Evolutionary conservation across 2,329 filamentous ascomycete species (phyloP).

Genomic region (Stachybotrys chartarum): DNA sequence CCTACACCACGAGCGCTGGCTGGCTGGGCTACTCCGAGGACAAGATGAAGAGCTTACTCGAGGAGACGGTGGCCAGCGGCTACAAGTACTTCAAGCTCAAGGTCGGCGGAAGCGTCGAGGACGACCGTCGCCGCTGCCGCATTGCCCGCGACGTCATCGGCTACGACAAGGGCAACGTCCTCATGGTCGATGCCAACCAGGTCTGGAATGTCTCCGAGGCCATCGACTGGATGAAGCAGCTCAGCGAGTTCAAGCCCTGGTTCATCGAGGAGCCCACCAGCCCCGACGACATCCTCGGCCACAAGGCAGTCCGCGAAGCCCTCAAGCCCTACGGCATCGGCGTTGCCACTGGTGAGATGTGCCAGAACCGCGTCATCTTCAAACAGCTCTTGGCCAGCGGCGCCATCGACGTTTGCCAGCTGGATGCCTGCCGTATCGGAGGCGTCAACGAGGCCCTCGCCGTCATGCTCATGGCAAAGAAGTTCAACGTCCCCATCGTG

Average conservation of each 20-base stretch:
- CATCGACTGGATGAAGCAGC: constrained; percentile 76
- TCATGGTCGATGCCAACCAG: constrained; percentile 94
- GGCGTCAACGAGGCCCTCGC: constrained; percentile 89
- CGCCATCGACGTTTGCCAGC: constrained; percentile 82
- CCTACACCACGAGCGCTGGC: constrained; percentile 84
- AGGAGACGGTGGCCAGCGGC: constrained; percentile 67
- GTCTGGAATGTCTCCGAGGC: constrained; percentile 88
- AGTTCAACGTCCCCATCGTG: constrained; percentile 73
- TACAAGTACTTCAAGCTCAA: constrained; percentile 90
- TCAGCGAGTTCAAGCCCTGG: constrained; percentile 80
- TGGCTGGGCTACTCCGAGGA: constrained; percentile 90
- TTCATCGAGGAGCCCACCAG: constrained; percentile 94
- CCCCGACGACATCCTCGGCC: constrained; percentile 82
- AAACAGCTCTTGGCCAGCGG: constrained; percentile 79
- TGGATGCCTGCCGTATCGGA: constrained; percentile 83
- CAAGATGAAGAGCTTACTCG: constrained; percentile 70
- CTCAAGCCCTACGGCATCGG: constrained; percentile 69
- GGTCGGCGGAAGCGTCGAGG: constrained; percentile 67
- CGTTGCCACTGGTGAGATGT: constrained; percentile 91
- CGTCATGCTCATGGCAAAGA: constrained; percentile 79
- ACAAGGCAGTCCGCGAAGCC: constrained; percentile 77
- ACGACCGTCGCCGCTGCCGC: constrained; percentile 61
- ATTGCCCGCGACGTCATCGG: constrained; percentile 77
- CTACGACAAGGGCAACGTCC: constrained; percentile 72
- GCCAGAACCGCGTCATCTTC: constrained; percentile 90